phyloP scores from a whole-genome alignment of 176 grass and related monocot genomes.

The Metroxylon sagu region DNA sequence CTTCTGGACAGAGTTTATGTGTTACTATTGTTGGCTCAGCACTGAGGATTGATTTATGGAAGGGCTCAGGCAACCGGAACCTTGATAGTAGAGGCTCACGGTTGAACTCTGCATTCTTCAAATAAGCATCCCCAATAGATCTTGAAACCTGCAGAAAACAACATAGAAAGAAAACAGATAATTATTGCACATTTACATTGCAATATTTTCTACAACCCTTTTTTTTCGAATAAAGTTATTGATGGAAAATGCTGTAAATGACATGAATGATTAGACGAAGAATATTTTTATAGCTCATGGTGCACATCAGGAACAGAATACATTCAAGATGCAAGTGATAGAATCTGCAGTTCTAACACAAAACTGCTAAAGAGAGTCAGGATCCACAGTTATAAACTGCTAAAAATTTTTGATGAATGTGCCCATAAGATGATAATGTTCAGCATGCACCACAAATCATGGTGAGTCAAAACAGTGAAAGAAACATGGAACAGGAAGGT shows the following conservation, averaged over 20 bases:
- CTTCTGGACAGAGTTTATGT: slow-evolving; percentile 26
- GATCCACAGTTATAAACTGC: too few species aligned
- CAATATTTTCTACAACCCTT: background rate
- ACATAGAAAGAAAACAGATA: background rate
- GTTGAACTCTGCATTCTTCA: slow-evolving; percentile 49
- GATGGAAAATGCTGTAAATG: background rate
- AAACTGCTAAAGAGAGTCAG: too few species aligned
- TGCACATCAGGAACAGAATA: too few species aligned
- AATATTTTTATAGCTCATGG: too few species aligned
- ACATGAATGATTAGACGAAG: too few species aligned
- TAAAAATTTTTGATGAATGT: too few species aligned
- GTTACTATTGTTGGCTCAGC: slow-evolving; percentile 33
- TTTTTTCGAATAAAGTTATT: background rate
- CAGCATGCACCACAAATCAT: too few species aligned
- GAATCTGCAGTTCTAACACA: too few species aligned
- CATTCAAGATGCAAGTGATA: too few species aligned
- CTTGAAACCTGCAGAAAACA: slow-evolving; percentile 31
- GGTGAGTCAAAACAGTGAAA: too few species aligned
- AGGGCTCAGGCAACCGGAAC: slow-evolving; percentile 29
- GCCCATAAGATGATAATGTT: too few species aligned
- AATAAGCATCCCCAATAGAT: slow-evolving; percentile 40
- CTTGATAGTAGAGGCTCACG: slow-evolving; percentile 17
- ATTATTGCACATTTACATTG: slow-evolving; percentile 7
- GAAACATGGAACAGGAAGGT: too few species aligned
- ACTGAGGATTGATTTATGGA: slow-evolving; percentile 34